phyloP scores from a whole-genome alignment of 495 filamentous ascomycete species.

The Penicillium ochrochloron region DNA sequence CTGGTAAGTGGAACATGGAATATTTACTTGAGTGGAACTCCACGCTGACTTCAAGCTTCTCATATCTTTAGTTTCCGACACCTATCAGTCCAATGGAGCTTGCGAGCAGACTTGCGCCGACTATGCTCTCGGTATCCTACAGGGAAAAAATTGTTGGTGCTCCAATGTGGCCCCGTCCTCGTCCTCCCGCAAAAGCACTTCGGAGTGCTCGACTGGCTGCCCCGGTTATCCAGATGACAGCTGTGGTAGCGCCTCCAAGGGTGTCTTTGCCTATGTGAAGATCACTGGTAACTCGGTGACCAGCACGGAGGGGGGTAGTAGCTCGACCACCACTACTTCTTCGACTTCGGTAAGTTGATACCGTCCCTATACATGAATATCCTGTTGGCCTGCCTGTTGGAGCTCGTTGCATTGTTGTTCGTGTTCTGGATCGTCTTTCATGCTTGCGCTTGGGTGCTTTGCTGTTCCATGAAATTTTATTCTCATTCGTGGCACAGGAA shows the following conservation, averaged over 20 bases:
- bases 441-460: conserved; percentile 15
- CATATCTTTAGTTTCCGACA: conserved; percentile 48
- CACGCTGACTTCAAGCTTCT: conserved; percentile 24
- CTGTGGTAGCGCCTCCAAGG: conserved; percentile 61
- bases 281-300: conserved; percentile 34
- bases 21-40: background rate
- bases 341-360: conserved; percentile 32
- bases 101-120: conserved; percentile 60
- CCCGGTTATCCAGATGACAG: conserved; percentile 69
- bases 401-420: conserved; percentile 7
- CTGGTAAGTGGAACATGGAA: conserved; percentile 34
- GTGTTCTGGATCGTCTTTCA: conserved; percentile 14
- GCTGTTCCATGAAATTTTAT: conserved; percentile 22
- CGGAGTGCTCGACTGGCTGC: conserved; percentile 61
- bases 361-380: background rate
- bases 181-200: conserved; percentile 36
- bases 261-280: conserved; percentile 63
- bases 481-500: conserved; percentile 31
- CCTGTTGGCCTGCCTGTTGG: background rate
- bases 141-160: conserved; percentile 73
- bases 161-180: conserved; percentile 67
- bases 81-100: conserved; percentile 68
- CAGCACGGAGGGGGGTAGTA: conserved; percentile 41
- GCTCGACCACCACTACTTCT: conserved; percentile 20
- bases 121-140: conserved; percentile 72